These are phyloP conservation scores for Bolboschoenoplectus hybrid DNA, from an alignment of 202 grass and related monocot genomes.

Conservation along the genomic window DNA sequence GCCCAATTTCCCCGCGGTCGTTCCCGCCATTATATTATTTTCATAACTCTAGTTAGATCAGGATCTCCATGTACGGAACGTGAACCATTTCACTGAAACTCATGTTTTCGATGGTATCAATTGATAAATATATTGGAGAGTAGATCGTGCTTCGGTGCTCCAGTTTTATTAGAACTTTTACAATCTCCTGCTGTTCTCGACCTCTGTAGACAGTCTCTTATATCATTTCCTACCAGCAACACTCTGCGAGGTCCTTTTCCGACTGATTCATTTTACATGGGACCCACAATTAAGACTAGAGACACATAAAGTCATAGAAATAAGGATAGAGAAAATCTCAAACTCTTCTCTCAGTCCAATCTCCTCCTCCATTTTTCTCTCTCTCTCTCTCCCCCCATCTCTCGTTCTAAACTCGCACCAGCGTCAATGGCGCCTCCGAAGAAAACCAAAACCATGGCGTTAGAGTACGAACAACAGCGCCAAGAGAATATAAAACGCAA, in stretches of 20 bases:
- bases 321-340: background rate
- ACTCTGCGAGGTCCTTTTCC: background rate
- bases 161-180: background rate
- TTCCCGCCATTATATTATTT: conserved; percentile 9
- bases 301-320: background rate
- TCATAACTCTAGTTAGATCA: background rate
- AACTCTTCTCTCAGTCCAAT: background rate
- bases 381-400: background rate
- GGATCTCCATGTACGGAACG: background rate
- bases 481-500: conserved; percentile 80
- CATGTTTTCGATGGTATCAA: background rate
- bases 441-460: conserved; percentile 23
- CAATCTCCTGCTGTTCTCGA: background rate
- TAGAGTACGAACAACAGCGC: conserved; percentile 58
- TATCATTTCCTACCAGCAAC: background rate
- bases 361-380: too few relatives aligned
- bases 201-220: background rate
- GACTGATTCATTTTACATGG: background rate
- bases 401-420: background rate
- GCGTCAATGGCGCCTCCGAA: conserved; percentile 28
- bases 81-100: background rate
- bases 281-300: background rate
- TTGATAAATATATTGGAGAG: background rate
- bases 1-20: background rate
- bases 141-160: background rate